A percentile compares a stretch with the other conserved stretches of the same genome.
Conservation (phyloP, 192 early-diverging fungal genomes). For the Martensiomyces pterosporus region DNA sequence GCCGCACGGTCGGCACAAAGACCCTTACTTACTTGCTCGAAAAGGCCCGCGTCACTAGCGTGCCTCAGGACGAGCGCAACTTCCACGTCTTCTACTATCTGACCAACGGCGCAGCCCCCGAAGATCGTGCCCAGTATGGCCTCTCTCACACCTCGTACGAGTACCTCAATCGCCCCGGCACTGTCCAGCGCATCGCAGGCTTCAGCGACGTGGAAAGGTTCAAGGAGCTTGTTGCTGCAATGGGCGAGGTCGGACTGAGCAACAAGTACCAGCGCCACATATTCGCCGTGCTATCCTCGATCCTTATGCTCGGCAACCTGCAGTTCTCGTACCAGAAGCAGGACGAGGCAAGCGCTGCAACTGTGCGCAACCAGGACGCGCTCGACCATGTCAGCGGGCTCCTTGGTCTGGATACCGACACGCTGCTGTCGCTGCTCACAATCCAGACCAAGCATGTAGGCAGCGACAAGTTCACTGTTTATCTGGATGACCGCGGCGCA, state of each 20-base stretch:
- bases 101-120: constrained; percentile 66
- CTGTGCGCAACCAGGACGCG: constrained; percentile 70
- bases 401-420: constrained; percentile 68
- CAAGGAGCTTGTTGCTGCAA: constrained; percentile 65
- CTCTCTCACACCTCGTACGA: constrained; percentile 44
- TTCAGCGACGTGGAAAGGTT: constrained; percentile 62
- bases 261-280: constrained; percentile 79
- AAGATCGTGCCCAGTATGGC: constrained; percentile 65
- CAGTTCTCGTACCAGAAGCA: constrained; percentile 70
- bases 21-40: constrained; percentile 86
- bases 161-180: constrained; percentile 55
- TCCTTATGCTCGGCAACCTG: constrained; percentile 86
- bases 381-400: constrained; percentile 77
- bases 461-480: constrained; percentile 76
- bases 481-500: constrained; percentile 71
- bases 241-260: constrained; percentile 83
- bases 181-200: constrained; percentile 54
- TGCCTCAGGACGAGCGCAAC: constrained; percentile 66
- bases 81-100: constrained; percentile 97
- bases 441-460: constrained; percentile 79
- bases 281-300: constrained; percentile 77
- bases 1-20: constrained; percentile 80
- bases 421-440: constrained; percentile 73
- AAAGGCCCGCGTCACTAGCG: constrained; percentile 71
- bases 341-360: constrained; percentile 74